Evolutionary conservation across 805 yeast genomes (phyloP), one percentile per base, ranked within the genome.

Genomic region (Yarrowia hollandica): DNA sequence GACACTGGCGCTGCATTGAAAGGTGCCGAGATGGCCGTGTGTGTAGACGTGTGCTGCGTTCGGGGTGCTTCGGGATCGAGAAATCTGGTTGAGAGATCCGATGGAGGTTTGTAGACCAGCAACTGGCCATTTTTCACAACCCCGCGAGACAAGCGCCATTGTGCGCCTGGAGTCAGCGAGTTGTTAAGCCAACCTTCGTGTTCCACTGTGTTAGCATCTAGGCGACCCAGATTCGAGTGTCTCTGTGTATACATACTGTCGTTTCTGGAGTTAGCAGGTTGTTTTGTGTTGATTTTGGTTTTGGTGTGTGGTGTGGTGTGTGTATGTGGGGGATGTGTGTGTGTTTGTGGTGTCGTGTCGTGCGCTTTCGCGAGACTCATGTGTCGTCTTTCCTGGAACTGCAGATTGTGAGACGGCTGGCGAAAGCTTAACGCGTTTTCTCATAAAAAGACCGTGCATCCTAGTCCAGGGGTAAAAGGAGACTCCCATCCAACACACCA

Each of bases 71-170:
- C 11, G 39, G 44, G 23, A 21, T 52, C 58, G 26, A 52, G 42
- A 19, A 18, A 52, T 12, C 44, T 31, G 5, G 28, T 31, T n/a
- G 44, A 78, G 23, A 82, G 60, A 23, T 75, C 82, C 22, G 74
- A 70, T 2, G 79, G 84, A 33, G 82, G 78, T 68, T 82, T 85
- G 74, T 80, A 87, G 15, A 90, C 69, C 58, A 77, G 75, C 56
- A 90, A 71, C 39, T 76, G 75, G 1, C 90, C 81, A 16, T 96
- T 96, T 65, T 78, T 81, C 60, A 90, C 72, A 66, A 84, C 88
- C 0, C 86, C 90, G 54, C 85, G 76, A 60, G 75, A 81, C 28
- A 88, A 69, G 61, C 79, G 73, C 73, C 69, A 78, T 64, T 61
- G 59, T 5, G 61, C 21, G 23, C 35, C 21, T 10, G 58, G 18